phyloP scores from a whole-genome alignment of 2,329 filamentous ascomycete species.

The Pyrenochaeta sp. region DNA sequence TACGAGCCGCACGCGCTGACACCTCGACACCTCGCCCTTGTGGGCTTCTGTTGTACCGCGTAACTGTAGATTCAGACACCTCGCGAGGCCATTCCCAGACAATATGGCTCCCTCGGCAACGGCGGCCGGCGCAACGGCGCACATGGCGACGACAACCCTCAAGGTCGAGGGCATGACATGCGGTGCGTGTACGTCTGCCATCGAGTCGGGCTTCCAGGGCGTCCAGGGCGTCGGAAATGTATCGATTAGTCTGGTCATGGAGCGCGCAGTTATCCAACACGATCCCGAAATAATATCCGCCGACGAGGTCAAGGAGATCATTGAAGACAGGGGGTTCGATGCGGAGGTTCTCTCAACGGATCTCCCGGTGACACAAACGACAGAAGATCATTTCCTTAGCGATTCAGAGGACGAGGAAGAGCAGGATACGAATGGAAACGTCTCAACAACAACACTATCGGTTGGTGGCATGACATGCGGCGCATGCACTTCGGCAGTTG shows the following conservation, averaged over 20 bases:
- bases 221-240: conserved; percentile 84
- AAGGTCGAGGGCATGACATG: conserved; percentile 88
- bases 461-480: conserved; percentile 92
- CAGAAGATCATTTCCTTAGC: conserved; percentile 44
- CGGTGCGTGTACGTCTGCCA: conserved; percentile 92
- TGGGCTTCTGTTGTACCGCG: conserved; percentile 5
- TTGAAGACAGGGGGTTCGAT: conserved; percentile 92
- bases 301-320: conserved; percentile 80
- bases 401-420: conserved; percentile 47
- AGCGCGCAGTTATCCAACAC: conserved; percentile 92
- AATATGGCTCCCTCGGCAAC: conserved; percentile 35
- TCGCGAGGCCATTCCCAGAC: conserved; percentile 8
- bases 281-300: conserved; percentile 77
- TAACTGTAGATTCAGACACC: conserved; percentile 4
- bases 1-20: conserved; percentile 24
- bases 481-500: conserved; percentile 85
- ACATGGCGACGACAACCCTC: conserved; percentile 87
- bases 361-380: conserved; percentile 61
- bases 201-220: conserved; percentile 87
- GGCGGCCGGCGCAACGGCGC: conserved; percentile 51
- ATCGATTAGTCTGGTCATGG: conserved; percentile 92
- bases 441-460: conserved; percentile 72
- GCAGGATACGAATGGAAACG: conserved; percentile 49
- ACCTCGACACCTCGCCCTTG: conserved; percentile 7
- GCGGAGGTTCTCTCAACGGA: conserved; percentile 87